These are phyloP conservation scores for Aspergillus pseudoterreus DNA, from an alignment of 2,329 filamentous ascomycete genomes.

Conservation along the genomic window DNA sequence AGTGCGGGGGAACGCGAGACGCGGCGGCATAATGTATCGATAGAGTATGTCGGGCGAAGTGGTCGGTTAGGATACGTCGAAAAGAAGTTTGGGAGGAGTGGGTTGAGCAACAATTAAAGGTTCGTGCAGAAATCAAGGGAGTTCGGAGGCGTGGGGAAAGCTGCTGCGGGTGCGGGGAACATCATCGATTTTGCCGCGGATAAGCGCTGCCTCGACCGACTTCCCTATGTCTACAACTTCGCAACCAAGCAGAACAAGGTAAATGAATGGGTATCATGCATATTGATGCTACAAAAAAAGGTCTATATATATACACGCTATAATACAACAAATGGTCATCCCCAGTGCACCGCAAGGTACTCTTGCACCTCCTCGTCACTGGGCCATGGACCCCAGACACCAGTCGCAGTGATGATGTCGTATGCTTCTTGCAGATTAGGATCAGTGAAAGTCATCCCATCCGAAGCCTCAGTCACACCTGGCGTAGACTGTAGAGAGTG, in stretches of 20 bases:
- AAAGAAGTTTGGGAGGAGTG: conserved; percentile 3
- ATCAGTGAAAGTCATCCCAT: conserved; percentile 22
- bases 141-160: conserved; percentile 21
- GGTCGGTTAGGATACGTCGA: conserved; percentile 4
- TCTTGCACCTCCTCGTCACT: conserved; percentile 37
- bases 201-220: conserved; percentile 10
- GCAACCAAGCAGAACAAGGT: not conserved
- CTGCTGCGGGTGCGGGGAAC: conserved; percentile 4
- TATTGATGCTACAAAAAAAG: conserved; percentile 4
- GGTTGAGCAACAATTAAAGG: not conserved
- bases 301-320: conserved; percentile 14
- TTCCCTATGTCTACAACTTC: not conserved
- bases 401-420: conserved; percentile 33
- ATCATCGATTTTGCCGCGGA: conserved; percentile 8
- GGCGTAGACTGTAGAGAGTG: not conserved
- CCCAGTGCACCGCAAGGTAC: conserved; percentile 23
- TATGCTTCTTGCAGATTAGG: conserved; percentile 31
- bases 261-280: conserved; percentile 14
- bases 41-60: too few relatives aligned
- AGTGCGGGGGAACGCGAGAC: conserved; percentile 24
- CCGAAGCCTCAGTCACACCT: not conserved
- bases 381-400: conserved; percentile 39
- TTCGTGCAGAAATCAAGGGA: too few relatives aligned
- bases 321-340: conserved; percentile 6
- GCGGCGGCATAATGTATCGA: conserved; percentile 27